Conservation (phyloP, 345 rosid species). For the Boechera retrofracta region DNA sequence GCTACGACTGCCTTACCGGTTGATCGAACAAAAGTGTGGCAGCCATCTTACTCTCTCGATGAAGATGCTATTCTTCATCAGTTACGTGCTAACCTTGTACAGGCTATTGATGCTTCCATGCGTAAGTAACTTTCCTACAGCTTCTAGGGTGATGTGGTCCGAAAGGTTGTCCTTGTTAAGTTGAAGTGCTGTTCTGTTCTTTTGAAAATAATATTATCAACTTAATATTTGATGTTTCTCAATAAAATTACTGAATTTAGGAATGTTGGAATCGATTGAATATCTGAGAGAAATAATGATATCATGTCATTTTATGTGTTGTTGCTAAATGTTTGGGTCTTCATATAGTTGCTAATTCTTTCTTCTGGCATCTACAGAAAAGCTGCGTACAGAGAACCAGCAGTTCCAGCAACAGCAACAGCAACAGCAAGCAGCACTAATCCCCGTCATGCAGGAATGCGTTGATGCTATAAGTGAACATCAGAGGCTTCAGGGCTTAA, state of each 20-base stretch:
- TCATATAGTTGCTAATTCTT: slow-evolving; percentile 14
- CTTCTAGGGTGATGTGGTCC: slow-evolving; percentile 10
- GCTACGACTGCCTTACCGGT: slow-evolving; percentile 55
- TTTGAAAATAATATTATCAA: not conserved
- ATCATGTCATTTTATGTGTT: slow-evolving; percentile 15
- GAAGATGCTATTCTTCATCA: slow-evolving; percentile 90
- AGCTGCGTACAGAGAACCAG: slow-evolving; percentile 52
- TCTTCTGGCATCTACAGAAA: slow-evolving; percentile 57
- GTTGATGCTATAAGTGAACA: slow-evolving; percentile 90
- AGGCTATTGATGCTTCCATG: slow-evolving; percentile 66
- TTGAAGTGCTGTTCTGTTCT: slow-evolving; percentile 25
- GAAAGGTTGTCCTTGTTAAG: slow-evolving; percentile 20
- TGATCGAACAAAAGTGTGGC: slow-evolving; percentile 82
- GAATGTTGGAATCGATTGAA: not conserved
- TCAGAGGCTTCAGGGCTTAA: slow-evolving; percentile 80
- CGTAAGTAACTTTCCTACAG: slow-evolving; percentile 53
- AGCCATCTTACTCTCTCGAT: slow-evolving; percentile 70
- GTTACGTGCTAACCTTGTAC: slow-evolving; percentile 76
- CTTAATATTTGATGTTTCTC: not conserved
- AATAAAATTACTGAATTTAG: not conserved
- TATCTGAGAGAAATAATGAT: slow-evolving; percentile 9
- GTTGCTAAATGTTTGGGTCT: slow-evolving; percentile 12
- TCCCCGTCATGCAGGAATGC: slow-evolving; percentile 81
- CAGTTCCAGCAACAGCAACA: slow-evolving; percentile 50
- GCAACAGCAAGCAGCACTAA: slow-evolving; percentile 67